Evolutionary conservation across 2,329 filamentous ascomycete genomes (phyloP).

Genomic region (Paecilomyces formosus): DNA sequence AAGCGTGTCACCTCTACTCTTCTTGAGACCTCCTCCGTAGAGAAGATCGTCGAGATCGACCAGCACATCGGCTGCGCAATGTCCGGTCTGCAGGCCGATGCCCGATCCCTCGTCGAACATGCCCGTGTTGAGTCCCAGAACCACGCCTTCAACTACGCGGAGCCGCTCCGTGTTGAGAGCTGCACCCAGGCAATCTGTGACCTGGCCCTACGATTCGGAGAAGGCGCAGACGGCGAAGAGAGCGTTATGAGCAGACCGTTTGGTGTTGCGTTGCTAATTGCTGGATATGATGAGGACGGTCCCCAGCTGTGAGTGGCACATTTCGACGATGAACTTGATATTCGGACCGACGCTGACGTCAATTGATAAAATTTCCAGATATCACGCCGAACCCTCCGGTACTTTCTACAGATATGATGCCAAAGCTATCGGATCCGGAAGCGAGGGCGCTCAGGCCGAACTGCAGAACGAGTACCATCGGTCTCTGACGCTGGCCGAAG

Average conservation of each 20-base stretch:
- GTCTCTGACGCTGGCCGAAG: slow-evolving; percentile 86
- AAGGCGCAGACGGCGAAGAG: slow-evolving; percentile 95
- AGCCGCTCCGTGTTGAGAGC: slow-evolving; percentile 89
- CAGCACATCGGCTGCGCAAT: slow-evolving; percentile 98
- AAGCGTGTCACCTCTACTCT: slow-evolving; percentile 98
- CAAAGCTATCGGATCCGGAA: slow-evolving; percentile 96
- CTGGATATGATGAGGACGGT: slow-evolving; percentile 94
- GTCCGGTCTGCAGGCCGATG: slow-evolving; percentile 95
- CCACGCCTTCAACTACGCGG: slow-evolving; percentile 97
- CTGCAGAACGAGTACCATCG: slow-evolving; percentile 99
- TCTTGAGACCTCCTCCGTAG: slow-evolving; percentile 93
- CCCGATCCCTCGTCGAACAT: slow-evolving; percentile 96
- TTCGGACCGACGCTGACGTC: background rate
- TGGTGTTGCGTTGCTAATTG: slow-evolving; percentile 91
- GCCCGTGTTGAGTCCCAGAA: slow-evolving; percentile 95
- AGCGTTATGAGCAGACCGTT: slow-evolving; percentile 98
- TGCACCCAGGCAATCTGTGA: slow-evolving; percentile 99
- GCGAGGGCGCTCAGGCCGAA: slow-evolving; percentile 94
- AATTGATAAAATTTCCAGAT: slow-evolving; percentile 42
- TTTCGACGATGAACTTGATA: background rate
- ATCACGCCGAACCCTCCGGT: slow-evolving; percentile 94
- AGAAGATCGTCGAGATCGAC: slow-evolving; percentile 99
- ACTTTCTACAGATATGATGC: slow-evolving; percentile 99
- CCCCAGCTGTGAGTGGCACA: slow-evolving; percentile 63
- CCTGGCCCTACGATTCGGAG: slow-evolving; percentile 88